A percentile compares a stretch with the other conserved stretches of the same genome.
These are phyloP conservation scores for Eucalyptus globulus DNA, from an alignment of 345 rosid species.

Conservation along the genomic window DNA sequence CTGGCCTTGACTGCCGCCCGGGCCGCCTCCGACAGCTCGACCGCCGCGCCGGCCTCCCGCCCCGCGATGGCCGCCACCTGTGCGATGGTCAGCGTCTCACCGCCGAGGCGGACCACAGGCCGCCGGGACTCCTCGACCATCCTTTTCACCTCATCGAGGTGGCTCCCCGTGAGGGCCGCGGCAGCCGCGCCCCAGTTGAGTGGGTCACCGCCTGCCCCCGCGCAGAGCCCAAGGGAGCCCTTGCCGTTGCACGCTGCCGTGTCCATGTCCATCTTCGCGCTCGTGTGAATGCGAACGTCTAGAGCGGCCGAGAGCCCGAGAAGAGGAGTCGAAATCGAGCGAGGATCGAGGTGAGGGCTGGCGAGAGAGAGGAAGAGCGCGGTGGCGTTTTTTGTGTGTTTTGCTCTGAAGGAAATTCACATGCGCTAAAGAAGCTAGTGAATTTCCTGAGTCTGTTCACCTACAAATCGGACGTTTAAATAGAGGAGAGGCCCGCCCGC, in stretches of 20 bases:
- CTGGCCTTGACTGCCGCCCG: conserved; percentile 60
- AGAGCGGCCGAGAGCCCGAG: background rate
- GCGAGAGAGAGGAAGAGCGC: background rate
- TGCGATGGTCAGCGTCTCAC: conserved; percentile 62
- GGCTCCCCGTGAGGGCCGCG: conserved; percentile 69
- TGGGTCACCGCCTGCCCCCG: conserved; percentile 23
- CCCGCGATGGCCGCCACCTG: conserved; percentile 57
- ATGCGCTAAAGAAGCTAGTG: background rate
- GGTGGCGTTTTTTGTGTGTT: too few species aligned
- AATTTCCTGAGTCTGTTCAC: conserved; percentile 11
- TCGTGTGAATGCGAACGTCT: background rate
- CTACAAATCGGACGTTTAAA: conserved; percentile 6
- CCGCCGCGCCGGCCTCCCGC: conserved; percentile 9
- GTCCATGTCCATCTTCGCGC: background rate
- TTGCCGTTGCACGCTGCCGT: background rate
- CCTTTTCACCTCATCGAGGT: conserved; percentile 66
- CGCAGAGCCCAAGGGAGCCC: background rate
- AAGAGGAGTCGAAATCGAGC: background rate
- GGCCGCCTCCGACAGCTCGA: conserved; percentile 41
- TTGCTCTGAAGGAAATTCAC: conserved; percentile 6
- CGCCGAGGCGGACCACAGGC: conserved; percentile 52
- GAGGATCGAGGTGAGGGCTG: too few species aligned
- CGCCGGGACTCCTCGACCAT: conserved; percentile 65
- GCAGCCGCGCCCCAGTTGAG: conserved; percentile 64
- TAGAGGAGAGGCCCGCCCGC: background rate